These are phyloP conservation scores for Suillus paluster DNA, from an alignment of 768 basidiomycete species.

Conservation along the genomic window DNA sequence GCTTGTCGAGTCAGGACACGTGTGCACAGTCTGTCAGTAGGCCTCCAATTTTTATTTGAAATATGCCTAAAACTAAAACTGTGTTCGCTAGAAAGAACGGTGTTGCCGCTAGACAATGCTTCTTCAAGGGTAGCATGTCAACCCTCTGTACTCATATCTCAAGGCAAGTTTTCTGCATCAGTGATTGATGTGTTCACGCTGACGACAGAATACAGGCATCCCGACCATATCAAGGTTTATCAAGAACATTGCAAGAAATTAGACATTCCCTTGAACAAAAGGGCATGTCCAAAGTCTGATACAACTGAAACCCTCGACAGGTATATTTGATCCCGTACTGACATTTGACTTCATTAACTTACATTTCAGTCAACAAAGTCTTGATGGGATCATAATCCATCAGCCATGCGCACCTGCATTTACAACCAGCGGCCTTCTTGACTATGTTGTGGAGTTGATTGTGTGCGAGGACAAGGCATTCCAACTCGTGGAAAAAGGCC, in stretches of 20 bases:
- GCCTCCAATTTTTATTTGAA: background rate
- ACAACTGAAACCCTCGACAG: background rate
- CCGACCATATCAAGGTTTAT: background rate
- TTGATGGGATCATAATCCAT: background rate
- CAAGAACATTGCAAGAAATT: background rate
- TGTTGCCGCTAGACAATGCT: background rate
- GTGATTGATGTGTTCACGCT: fast-evolving
- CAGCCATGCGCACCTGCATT: background rate
- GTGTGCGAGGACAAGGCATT: background rate
- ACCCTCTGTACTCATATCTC: background rate
- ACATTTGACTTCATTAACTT: background rate
- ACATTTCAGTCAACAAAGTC: background rate
- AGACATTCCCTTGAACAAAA: background rate
- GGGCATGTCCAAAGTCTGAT: background rate
- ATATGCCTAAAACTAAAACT: background rate
- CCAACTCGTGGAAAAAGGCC: background rate
- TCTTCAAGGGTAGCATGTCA: background rate
- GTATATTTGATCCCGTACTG: no score
- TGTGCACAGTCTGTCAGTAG: background rate
- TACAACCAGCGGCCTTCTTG: background rate
- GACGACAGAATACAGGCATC: background rate
- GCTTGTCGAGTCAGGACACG: background rate
- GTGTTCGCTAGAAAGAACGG: background rate
- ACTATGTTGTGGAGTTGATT: background rate
- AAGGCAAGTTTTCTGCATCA: background rate